phyloP scores from a whole-genome alignment of 2,329 filamentous ascomycete species.

The Ophiostoma montium region DNA sequence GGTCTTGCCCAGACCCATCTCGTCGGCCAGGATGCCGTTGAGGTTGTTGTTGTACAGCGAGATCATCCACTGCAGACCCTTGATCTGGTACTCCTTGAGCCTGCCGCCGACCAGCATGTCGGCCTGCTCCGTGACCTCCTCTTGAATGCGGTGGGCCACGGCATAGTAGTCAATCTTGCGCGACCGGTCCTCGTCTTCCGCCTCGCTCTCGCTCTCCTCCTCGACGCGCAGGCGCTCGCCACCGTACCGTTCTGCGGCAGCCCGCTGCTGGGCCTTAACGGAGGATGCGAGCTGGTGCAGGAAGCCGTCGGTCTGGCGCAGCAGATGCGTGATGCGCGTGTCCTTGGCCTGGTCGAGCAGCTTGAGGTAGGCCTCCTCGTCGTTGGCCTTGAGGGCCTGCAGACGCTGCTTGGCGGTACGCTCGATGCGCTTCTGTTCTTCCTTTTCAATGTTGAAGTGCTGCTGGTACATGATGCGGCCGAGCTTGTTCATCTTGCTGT shows the following conservation, averaged over 20 bases:
- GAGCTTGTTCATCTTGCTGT: conserved; percentile 67
- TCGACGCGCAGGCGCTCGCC: conserved; percentile 45
- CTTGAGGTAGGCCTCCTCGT: conserved; percentile 97
- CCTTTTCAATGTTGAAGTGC: conserved; percentile 94
- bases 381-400: conserved; percentile 95
- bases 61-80: conserved; percentile 99
- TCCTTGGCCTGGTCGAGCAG: conserved; percentile 97
- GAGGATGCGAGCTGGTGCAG: conserved; percentile 88
- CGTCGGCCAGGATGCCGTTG: conserved; percentile 94
- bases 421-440: conserved; percentile 97
- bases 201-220: conserved; percentile 50
- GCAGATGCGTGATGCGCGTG: conserved; percentile 93
- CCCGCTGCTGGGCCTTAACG: conserved; percentile 85
- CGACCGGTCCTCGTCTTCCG: conserved; percentile 53
- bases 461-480: conserved; percentile 79
- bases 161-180: conserved; percentile 97
- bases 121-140: conserved; percentile 76
- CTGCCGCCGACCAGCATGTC: conserved; percentile 77
- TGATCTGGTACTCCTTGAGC: conserved; percentile 95
- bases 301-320: conserved; percentile 96
- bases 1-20: conserved; percentile 99
- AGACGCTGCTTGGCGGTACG: conserved; percentile 98
- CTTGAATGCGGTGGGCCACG: conserved; percentile 89
- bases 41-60: conserved; percentile 99
- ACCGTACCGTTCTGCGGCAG: conserved; percentile 65